A percentile compares a stretch with the other conserved stretches of the same genome.
Evolutionary conservation across 2,329 filamentous ascomycete genomes (phyloP).

Genomic region (Epichloe sylvatica): DNA sequence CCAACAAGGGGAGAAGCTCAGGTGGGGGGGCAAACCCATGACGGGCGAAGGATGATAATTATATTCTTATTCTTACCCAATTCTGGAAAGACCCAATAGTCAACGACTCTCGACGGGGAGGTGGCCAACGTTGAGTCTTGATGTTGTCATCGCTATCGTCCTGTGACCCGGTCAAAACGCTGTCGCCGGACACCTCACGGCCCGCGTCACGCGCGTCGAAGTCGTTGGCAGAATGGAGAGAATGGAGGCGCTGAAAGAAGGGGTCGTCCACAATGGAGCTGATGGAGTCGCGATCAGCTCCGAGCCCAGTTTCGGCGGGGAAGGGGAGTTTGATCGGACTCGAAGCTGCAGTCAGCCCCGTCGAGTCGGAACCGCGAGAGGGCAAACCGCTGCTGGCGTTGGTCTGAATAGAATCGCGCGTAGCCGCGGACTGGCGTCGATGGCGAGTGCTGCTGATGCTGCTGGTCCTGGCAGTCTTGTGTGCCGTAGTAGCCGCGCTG

Average conservation of each 20-base stretch:
- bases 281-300: constrained; percentile 31
- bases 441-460: background rate
- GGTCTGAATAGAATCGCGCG: constrained; percentile 13
- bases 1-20: background rate
- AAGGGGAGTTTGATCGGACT: constrained; percentile 8
- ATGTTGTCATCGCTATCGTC: constrained; percentile 26
- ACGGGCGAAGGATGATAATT: background rate
- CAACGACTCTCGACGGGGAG: constrained; percentile 35
- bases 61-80: constrained; percentile 20
- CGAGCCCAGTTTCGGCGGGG: constrained; percentile 13
- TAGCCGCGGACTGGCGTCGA: constrained; percentile 9
- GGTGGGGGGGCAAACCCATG: constrained; percentile 2
- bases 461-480: constrained; percentile 3
- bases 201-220: constrained; percentile 13
- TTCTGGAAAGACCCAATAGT: constrained; percentile 23
- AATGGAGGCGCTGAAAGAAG: constrained; percentile 36
- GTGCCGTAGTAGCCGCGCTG: background rate
- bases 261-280: constrained; percentile 41
- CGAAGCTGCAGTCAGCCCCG: constrained; percentile 4
- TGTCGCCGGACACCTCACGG: constrained; percentile 12
- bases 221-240: constrained; percentile 22
- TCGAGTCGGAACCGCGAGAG: constrained; percentile 6
- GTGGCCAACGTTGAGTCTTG: constrained; percentile 26
- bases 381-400: constrained; percentile 10
- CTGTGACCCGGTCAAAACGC: constrained; percentile 14